Conservation (phyloP, 2,329 filamentous ascomycete species). For the Trichoderma semiorbis region DNA sequence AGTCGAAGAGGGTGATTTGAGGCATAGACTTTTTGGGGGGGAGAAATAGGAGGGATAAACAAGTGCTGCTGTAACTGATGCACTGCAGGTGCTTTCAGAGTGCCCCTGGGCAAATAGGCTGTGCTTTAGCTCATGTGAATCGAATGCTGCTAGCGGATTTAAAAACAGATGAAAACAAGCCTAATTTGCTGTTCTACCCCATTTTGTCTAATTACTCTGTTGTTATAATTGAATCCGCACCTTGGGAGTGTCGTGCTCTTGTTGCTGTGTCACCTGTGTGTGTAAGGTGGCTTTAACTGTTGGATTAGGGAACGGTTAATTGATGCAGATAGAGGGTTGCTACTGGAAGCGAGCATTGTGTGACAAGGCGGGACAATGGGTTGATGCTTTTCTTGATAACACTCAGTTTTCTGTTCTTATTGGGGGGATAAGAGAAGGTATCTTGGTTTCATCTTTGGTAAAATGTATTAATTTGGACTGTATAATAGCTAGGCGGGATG, state of each 20-base stretch:
- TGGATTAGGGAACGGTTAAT: neutral
- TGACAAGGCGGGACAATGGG: neutral
- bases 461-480: neutral
- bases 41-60: neutral
- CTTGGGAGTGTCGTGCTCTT: neutral
- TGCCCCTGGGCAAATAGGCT: neutral
- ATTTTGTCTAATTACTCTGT: neutral
- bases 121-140: neutral
- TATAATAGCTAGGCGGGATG: neutral
- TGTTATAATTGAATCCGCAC: neutral
- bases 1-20: neutral
- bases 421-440: neutral
- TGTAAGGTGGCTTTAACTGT: neutral
- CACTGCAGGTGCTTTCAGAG: neutral
- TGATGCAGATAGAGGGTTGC: neutral
- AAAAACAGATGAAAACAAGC: neutral
- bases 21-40: neutral
- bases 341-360: neutral
- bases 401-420: neutral
- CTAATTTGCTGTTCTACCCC: neutral
- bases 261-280: neutral
- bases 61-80: neutral
- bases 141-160: neutral
- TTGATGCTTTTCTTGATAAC: neutral
- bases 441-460: neutral